Evolutionary conservation across 441 rosid species (phyloP), one percentile per base, ranked within the genome.

Genomic region (Codiaeum variegatum): DNA sequence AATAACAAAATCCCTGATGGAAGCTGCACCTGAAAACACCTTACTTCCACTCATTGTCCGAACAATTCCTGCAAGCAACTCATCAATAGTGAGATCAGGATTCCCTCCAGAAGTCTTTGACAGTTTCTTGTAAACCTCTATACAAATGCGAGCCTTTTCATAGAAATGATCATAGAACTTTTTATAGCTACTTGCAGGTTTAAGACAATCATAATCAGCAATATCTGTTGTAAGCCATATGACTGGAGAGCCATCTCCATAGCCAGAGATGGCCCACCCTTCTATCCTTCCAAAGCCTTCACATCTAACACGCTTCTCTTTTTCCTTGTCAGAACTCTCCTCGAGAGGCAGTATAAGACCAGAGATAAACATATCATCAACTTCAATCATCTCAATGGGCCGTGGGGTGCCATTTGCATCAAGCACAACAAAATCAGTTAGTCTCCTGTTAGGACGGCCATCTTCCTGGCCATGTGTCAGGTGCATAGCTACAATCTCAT

Each of bases 191-290:
- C 70, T 73, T 44, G 90, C 83, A 15, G 97, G 97, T 75, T 87
- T 92, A 46, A 82, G n/a, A 65, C 96, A 92, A 28, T 81, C 83
- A 28, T 94, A 94, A 74, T 89, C 93, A 6, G 97, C 97, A 67
- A 75, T 21, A 5, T 84, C 88, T 12, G 97, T 94, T 0, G 94
- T 78, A 8, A 94, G 72, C 98, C 97, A 92, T 26, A 94, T 54
- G 5, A 91, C 86, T 0, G 93, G 94, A 0, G 75, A 84, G 7
- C 96, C 97, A 52, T 88, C 94, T 75, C 90, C 97, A 44, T 89
- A 94, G 5, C 97, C 98, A 49, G 98, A 89, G 21, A 94, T 87
- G 62, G 62, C 56, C 97, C 97, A 94, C 4, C 83, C 38, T 80
- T 91, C 94, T 5, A 89, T 74, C 29, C 92, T 83, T 40, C 90